Conservation (phyloP, 202 grass and related monocot species). For the Schoenoplectus triqueter region DNA sequence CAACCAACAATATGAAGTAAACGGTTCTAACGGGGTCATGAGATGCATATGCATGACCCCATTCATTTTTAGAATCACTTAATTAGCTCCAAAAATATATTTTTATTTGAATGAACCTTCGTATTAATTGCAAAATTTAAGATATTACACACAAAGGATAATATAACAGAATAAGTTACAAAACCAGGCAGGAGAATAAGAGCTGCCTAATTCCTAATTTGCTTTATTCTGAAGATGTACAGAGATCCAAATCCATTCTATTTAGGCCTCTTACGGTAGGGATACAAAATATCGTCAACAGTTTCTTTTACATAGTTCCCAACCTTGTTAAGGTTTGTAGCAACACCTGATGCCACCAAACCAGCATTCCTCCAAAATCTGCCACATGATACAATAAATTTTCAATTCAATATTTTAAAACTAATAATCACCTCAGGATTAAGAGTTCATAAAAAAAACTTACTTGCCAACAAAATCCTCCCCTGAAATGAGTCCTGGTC, state of each 20-base stretch:
- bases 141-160: not conserved
- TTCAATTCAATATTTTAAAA: not conserved
- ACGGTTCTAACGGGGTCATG: not conserved
- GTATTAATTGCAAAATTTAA: constrained; percentile 25
- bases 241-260: constrained; percentile 43
- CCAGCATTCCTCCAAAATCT: constrained; percentile 85
- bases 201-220: constrained; percentile 28
- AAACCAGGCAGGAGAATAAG: not conserved
- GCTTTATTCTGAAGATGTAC: constrained; percentile 17
- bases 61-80: not conserved
- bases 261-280: constrained; percentile 81
- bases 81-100: not conserved
- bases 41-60: not conserved
- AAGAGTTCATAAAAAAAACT: constrained; percentile 28
- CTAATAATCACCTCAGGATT: not conserved
- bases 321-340: constrained; percentile 73
- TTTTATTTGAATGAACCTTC: constrained; percentile 6
- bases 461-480: constrained; percentile 70
- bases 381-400: constrained; percentile 38
- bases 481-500: constrained; percentile 50
- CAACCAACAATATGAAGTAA: not conserved
- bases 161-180: constrained; percentile 13
- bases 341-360: constrained; percentile 82
- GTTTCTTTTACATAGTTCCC: constrained; percentile 80
- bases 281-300: constrained; percentile 71